These are phyloP conservation scores for Tetrapisispora iriomotensis DNA, from an alignment of 805 yeast genomes.

Conservation along the genomic window DNA sequence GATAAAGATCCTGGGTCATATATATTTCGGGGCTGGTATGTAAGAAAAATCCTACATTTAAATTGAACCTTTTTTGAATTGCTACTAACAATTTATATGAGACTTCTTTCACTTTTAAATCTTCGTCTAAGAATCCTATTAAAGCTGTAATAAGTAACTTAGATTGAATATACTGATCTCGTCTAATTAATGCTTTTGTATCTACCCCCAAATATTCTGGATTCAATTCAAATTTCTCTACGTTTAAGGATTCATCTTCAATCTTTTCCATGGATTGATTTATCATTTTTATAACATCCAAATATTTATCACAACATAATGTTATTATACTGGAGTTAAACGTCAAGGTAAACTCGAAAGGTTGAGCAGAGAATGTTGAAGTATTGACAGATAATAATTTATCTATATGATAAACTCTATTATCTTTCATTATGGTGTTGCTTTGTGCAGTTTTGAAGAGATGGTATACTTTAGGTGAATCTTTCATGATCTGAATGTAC, in stretches of 20 bases:
- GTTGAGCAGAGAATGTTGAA: slow-evolving; percentile 34
- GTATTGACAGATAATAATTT: slow-evolving; percentile 33
- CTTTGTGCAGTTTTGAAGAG: slow-evolving; percentile 20
- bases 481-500: slow-evolving; percentile 44
- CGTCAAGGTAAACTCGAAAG: slow-evolving; percentile 41
- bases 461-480: slow-evolving; percentile 32
- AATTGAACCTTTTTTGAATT: slow-evolving; percentile 42
- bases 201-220: not conserved
- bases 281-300: slow-evolving; percentile 57
- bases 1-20: slow-evolving; percentile 55
- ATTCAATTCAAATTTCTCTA: slow-evolving; percentile 2
- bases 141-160: slow-evolving; percentile 45
- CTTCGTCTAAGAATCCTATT: slow-evolving; percentile 51
- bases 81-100: slow-evolving; percentile 54
- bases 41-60: slow-evolving; percentile 48
- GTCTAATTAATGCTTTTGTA: not conserved
- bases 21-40: slow-evolving; percentile 46
- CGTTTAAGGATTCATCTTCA: slow-evolving; percentile 27
- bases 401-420: slow-evolving; percentile 34
- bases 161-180: slow-evolving; percentile 11
- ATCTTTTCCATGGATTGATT: slow-evolving; percentile 52
- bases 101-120: slow-evolving; percentile 48
- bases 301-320: slow-evolving; percentile 36
- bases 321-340: slow-evolving; percentile 12
- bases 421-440: slow-evolving; percentile 28